Evolutionary conservation across 768 basidiomycete genomes (phyloP).

Genomic region (Xerocomellus dryophilus): DNA sequence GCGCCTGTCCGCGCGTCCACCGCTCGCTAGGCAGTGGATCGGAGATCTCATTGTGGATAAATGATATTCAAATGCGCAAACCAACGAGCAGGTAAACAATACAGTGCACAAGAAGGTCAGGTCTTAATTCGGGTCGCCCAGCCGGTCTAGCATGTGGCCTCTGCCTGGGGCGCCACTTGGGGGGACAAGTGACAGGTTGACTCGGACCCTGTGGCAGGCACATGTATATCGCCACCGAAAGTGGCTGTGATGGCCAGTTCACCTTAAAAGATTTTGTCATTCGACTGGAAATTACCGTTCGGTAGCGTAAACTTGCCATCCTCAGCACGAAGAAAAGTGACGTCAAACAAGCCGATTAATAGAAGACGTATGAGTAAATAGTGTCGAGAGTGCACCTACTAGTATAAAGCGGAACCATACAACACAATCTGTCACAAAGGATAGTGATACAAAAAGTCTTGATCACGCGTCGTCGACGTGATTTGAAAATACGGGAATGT

Average conservation of each 20-base stretch:
- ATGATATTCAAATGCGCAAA: constrained; percentile 29
- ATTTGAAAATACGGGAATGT: constrained; percentile 31
- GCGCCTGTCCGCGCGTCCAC: constrained; percentile 10
- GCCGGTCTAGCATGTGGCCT: constrained; percentile 8
- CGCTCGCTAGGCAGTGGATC: constrained; percentile 14
- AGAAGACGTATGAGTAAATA: constrained; percentile 33
- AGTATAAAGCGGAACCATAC: constrained; percentile 30
- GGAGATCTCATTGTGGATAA: constrained; percentile 16
- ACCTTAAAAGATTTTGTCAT: constrained; percentile 31
- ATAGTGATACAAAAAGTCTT: constrained; percentile 34
- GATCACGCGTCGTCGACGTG: constrained; percentile 24
- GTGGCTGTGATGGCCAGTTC: constrained; percentile 30
- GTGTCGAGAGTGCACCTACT: constrained; percentile 34
- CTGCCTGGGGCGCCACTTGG: constrained; percentile 3
- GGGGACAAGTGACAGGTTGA: constrained; percentile 3
- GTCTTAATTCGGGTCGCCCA: constrained; percentile 9
- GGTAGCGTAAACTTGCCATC: constrained; percentile 25
- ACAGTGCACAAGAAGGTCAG: neutral
- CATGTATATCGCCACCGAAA: constrained; percentile 15
- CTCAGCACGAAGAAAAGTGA: constrained; percentile 16
- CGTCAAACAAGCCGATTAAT: constrained; percentile 25
- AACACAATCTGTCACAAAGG: constrained; percentile 21
- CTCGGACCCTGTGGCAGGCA: constrained; percentile 19
- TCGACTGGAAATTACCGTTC: constrained; percentile 21
- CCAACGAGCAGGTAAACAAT: constrained; percentile 12